Base-by-base conservation (phyloP, 2,329 filamentous ascomycete species). In the Didymosphaeria variabile region DNA sequence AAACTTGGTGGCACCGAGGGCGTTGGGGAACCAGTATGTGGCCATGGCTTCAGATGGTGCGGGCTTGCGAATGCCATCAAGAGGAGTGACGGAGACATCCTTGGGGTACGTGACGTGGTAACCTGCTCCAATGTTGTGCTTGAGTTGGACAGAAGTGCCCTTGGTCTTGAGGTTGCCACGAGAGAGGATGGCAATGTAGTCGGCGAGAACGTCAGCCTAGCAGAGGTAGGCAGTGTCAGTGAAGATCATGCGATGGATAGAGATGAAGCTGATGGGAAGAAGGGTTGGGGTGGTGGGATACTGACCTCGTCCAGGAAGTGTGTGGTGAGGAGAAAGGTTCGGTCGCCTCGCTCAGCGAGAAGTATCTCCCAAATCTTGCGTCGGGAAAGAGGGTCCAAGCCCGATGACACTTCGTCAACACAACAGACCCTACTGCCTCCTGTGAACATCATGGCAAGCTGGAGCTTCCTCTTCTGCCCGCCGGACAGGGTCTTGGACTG, bases 281-380 rank as follows among this genome's bases (percentile, higher is more conserved):
- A 36, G n/a, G 29, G 42, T 19, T n/a, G 13, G n/a, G 1, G 10
- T n/a, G 29, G 9, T 9, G 42, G 13, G 31, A 38, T 29, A 55
- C 53, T 55, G 42, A 55, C 53, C 42, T 97, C 94, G 71, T 97
- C 94, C 9, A 97, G 84, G 77, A 97, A 97, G 76, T 97, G 94
- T 0, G 94, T 97, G 0, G 94, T 97, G 59, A 97, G 79, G 45
- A 97, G 87, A 69, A 97, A 91, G 0, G 94, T 97, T 45, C 94
- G 84, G 61, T 85, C 85, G 21, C 93, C 93, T 59, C 94, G 88
- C 77, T 97, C 93, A 1, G 91, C 91, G 13, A 97, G 83, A 23
- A 97, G 82, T 61, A 97, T 97, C 68, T 97, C 93, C 94, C 94
- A 97, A 26, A 97, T 92, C 79, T 97, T 97, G 31, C 93, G 84